Evolutionary conservation across 1,284 basidiomycete genomes (phyloP).

Genomic region (Ganoderma leucocontextum): DNA sequence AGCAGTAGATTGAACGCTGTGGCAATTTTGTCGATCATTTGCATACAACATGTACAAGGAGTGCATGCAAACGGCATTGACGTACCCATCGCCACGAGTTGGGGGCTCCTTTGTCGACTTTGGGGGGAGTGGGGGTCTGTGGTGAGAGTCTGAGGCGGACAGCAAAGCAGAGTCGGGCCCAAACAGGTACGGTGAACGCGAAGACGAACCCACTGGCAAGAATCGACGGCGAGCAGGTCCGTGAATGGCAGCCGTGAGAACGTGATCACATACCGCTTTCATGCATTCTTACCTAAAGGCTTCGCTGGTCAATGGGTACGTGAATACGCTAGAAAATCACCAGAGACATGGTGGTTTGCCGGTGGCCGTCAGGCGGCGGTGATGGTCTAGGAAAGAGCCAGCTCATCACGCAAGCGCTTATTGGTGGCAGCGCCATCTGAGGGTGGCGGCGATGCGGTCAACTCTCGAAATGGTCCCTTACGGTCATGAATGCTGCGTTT

Average conservation of each 20-base stretch:
- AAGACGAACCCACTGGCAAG: not conserved
- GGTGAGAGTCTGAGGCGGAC: not conserved
- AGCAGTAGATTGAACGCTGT: slow-evolving; percentile 5
- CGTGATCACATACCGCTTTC: not conserved
- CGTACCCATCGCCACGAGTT: slow-evolving; percentile 2
- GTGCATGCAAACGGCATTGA: not conserved
- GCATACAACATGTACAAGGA: not conserved
- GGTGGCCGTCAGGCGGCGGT: not conserved
- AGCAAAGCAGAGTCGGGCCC: not conserved
- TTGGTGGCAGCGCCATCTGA: not conserved
- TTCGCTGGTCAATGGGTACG: not conserved
- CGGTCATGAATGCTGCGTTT: not conserved
- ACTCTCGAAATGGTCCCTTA: not conserved
- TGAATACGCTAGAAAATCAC: not conserved
- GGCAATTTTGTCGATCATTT: too few relatives aligned
- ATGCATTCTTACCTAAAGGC: not conserved
- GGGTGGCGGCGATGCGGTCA: not conserved
- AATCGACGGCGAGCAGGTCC: not conserved
- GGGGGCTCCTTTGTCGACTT: not conserved
- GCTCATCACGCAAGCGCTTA: not conserved
- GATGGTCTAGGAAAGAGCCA: not conserved
- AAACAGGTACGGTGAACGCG: slow-evolving; percentile 4
- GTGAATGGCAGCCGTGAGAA: slow-evolving; percentile 8
- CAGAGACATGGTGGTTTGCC: not conserved
- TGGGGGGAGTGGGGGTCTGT: not conserved